Conservation (phyloP, 2,329 filamentous ascomycete species). For the Aspergillus brunneoviolaceus region DNA sequence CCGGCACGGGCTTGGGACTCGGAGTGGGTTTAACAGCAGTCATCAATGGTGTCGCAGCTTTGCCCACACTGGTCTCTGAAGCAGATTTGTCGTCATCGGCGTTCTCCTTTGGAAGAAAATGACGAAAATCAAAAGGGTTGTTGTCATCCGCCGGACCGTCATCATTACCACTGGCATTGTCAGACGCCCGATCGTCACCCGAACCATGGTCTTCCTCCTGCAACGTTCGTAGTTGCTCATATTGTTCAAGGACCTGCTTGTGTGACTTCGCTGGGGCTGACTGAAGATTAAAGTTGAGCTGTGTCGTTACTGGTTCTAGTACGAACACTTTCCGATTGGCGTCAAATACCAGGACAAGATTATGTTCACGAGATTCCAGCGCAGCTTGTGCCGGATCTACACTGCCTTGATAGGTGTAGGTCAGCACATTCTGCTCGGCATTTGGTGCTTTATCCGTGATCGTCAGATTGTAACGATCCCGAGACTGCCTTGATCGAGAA, state of each 20-base stretch:
- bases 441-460: conserved; percentile 44
- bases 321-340: conserved; percentile 71
- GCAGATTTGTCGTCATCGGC: conserved; percentile 34
- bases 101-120: conserved; percentile 47
- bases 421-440: conserved; percentile 38
- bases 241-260: conserved; percentile 63
- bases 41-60: conserved; percentile 35
- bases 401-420: conserved; percentile 43
- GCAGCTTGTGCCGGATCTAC: conserved; percentile 36
- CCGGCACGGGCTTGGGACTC: conserved; percentile 29
- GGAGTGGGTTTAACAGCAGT: conserved; percentile 28
- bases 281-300: conserved; percentile 82
- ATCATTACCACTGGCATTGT: conserved; percentile 40
- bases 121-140: conserved; percentile 52
- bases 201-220: conserved; percentile 37
- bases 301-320: conserved; percentile 76
- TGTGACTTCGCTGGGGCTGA: conserved; percentile 66
- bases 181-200: conserved; percentile 34
- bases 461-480: conserved; percentile 41
- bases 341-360: conserved; percentile 69
- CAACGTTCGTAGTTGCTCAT: conserved; percentile 60
- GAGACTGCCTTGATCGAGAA: conserved; percentile 32
- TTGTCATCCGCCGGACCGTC: conserved; percentile 44
- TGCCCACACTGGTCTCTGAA: conserved; percentile 33
- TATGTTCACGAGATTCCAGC: conserved; percentile 31